Base-by-base conservation (phyloP, 495 filamentous ascomycete genomes). In the Aspergillus steynii region DNA sequence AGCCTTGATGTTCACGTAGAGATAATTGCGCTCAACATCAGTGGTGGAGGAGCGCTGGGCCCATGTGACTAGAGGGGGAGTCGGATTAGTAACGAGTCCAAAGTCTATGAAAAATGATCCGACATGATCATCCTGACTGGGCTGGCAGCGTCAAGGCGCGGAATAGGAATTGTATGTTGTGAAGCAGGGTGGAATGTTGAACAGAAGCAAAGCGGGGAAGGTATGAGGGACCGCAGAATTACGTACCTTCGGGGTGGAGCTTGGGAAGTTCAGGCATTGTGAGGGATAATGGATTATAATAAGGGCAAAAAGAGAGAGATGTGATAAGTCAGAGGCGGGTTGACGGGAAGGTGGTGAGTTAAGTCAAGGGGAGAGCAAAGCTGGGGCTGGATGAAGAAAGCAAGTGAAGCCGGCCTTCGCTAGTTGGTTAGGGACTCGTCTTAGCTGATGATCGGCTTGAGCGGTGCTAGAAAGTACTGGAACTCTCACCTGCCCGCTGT, bases 1-100 rank as follows among this genome's bases (percentile, higher is more conserved):
- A 37, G 90, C 90, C 67, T 85, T 85, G 80, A 99, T 89, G 71
- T 90, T 96, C 55, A 98, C 86, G 81, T 90, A 95, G 81, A 98
- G 80, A 81, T 90, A 88, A 80, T 98, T 98, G 78, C 92, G 94
- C 71, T 87, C 85, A 45, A 87, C 71, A 26, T 98, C 96, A 62
- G 80, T 77, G 61, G 71, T 79, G 74, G 88, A 93, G 50, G 95
- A 97, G 82, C 95, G 94, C 81, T 99, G 95, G 32, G 95, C 94
- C 95, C 95, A 99, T 79, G 90, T 88, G 66, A 98, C 95, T 99
- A 69, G 59, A 53, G 51, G 47, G 46, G 37, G 32, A 55, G 15
- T 37, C 52, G 29, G 48, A 59, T 76, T 52, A 77, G 72, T 64
- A 28, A 52, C 29, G 28, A 29, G 25, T 47, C 10, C 49, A 20